A percentile compares a stretch with the other conserved stretches of the same genome.
phyloP scores from a whole-genome alignment of 257 asterid genomes.

The Plantago ovata region DNA sequence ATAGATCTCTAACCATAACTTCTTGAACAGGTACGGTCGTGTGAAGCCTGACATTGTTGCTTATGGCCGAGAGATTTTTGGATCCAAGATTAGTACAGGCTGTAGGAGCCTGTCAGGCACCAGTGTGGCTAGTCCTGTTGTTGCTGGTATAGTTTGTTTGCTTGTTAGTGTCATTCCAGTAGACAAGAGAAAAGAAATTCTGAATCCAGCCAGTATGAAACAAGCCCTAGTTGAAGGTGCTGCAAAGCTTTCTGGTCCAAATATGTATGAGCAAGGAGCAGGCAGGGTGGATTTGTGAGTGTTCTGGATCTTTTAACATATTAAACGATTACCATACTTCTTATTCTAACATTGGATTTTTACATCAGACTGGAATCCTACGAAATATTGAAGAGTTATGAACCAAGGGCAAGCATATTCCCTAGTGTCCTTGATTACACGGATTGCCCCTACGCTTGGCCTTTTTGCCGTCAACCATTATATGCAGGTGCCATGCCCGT shows the following conservation, averaged over 20 bases:
- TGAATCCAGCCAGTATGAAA: constrained; percentile 96
- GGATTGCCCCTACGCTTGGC: constrained; percentile 99
- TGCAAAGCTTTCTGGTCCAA: constrained; percentile 89
- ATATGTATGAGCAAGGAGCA: constrained; percentile 99
- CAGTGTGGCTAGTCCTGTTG: constrained; percentile 99
- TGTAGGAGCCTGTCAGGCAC: constrained; percentile 99
- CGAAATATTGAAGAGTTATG: constrained; percentile 79
- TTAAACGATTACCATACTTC: constrained; percentile 16
- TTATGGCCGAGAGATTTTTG: constrained; percentile 96
- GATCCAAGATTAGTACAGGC: constrained; percentile 95
- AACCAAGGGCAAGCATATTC: constrained; percentile 96
- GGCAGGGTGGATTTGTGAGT: constrained; percentile 99
- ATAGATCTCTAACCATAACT: constrained; percentile 23
- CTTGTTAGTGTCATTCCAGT: constrained; percentile 90
- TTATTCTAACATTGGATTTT: constrained; percentile 28
- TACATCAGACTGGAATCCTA: constrained; percentile 75
- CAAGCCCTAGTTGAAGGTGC: constrained; percentile 99
- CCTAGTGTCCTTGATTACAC: constrained; percentile 82
- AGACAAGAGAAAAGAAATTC: constrained; percentile 64
- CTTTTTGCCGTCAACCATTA: constrained; percentile 95
- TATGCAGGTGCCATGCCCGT: constrained; percentile 99
- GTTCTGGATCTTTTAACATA: constrained; percentile 21
- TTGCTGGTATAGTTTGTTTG: constrained; percentile 97
- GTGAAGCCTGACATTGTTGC: constrained; percentile 99
- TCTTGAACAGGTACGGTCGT: constrained; percentile 80